Conservation (phyloP, 257 asterid genomes). For the Przewalskia tangutica region DNA sequence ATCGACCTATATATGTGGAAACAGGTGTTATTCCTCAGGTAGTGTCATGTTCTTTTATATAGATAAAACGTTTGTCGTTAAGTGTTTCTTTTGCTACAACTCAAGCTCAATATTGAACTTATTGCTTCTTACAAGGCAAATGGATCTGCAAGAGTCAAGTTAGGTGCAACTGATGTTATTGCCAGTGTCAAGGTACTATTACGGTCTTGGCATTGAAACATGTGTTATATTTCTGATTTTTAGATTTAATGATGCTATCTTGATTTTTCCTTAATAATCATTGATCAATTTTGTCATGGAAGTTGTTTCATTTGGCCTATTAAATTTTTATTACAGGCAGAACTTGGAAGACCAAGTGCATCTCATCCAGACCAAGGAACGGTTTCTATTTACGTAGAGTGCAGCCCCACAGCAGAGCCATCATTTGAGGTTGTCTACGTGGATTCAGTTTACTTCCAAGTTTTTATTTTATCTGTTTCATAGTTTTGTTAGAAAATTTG, state of each 20-base stretch:
- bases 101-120: constrained; percentile 5
- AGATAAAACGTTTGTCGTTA: neutral
- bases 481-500: neutral
- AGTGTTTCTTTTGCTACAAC: constrained; percentile 9
- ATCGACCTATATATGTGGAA: constrained; percentile 62
- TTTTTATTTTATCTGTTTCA: neutral
- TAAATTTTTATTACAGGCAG: constrained; percentile 49
- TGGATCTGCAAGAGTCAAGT: constrained; percentile 86
- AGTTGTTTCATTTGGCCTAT: constrained; percentile 1
- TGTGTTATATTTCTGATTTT: neutral
- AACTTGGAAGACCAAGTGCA: constrained; percentile 71
- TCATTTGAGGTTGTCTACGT: constrained; percentile 58
- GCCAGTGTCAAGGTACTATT: constrained; percentile 72
- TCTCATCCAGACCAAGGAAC: constrained; percentile 76
- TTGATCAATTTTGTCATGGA: neutral
- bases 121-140: constrained; percentile 48
- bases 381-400: constrained; percentile 66
- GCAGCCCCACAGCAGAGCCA: constrained; percentile 94
- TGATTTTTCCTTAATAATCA: neutral
- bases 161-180: constrained; percentile 84
- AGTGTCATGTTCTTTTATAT: constrained; percentile 2
- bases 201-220: neutral
- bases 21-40: constrained; percentile 92
- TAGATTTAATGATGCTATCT: neutral
- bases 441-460: constrained; percentile 2